A percentile compares a stretch with the other conserved stretches of the same genome.
phyloP scores from a whole-genome alignment of 2,329 filamentous ascomycete genomes.

The Thelonectria blattea region DNA sequence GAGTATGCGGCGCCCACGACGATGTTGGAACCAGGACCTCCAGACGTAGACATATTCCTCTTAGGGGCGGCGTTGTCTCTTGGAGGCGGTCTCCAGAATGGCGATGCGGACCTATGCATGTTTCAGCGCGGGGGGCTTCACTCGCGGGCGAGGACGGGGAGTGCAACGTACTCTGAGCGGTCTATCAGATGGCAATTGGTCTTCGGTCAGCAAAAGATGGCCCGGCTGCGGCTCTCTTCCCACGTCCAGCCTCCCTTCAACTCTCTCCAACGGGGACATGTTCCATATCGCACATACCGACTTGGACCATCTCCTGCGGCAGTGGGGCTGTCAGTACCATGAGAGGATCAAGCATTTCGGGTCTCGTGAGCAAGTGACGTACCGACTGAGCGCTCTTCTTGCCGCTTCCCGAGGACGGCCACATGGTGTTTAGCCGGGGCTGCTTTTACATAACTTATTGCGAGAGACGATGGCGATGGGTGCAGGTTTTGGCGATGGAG shows the following conservation, averaged over 20 bases:
- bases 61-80: conserved; percentile 58
- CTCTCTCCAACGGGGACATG: conserved; percentile 7
- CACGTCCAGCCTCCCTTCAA: conserved; percentile 12
- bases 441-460: conserved; percentile 17
- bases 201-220: conserved; percentile 35
- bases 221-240: conserved; percentile 23
- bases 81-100: conserved; percentile 80
- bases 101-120: conserved; percentile 72
- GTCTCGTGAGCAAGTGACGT: conserved; percentile 41
- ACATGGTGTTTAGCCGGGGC: conserved; percentile 55
- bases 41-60: conserved; percentile 49
- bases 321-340: conserved; percentile 46
- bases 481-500: conserved; percentile 8
- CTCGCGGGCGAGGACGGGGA: conserved; percentile 9
- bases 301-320: conserved; percentile 97
- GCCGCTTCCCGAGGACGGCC: conserved; percentile 67
- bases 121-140: conserved; percentile 37
- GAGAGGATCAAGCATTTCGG: conserved; percentile 32
- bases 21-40: conserved; percentile 66
- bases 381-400: conserved; percentile 79
- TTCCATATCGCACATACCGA: conserved; percentile 69
- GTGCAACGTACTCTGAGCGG: conserved; percentile 64
- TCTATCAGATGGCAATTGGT: conserved; percentile 49
- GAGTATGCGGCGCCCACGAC: conserved; percentile 96
- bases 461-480: conserved; percentile 18